Base-by-base conservation (phyloP, 148 eudicot genomes). In the Silene latifolia region DNA sequence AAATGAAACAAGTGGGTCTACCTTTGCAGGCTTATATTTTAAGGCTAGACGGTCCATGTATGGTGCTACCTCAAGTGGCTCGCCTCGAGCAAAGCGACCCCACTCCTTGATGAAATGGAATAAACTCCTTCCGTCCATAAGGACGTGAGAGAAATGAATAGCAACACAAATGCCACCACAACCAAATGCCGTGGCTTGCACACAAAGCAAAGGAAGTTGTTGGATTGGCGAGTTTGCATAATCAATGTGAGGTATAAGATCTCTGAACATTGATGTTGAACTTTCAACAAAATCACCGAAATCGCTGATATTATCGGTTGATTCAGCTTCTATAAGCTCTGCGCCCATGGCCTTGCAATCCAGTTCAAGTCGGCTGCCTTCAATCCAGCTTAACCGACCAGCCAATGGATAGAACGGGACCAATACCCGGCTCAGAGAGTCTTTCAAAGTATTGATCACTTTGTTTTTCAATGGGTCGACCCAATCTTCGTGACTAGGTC, bases 401-500 rank as follows among this genome's bases (percentile, higher is more conserved):
- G 77, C 77, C 68, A 74, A 27, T 5, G 69, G 71, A 6, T 74
- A 64, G 21, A 74, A 74, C 1, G 56, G 62, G 69, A 48, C 77
- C 77, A 74, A 46, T 24, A 46, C 77, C 3, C 18, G 71, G 68
- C 77, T 63, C 44, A 74, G 7, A 6, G 77, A 74, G 70, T 48
- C 77, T 48, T 48, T 47, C 2, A 74, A 44, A 24, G 77, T 74
- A 18, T 63, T 8, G 25, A 74, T 25, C n/a, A 51, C 3, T 0
- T 8, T 64, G 32, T 61, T 13, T 8, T 47, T 4, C 10, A 14
- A 42, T 11, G 56, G 18, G 7, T 17, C 19, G 14, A 57, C 12
- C 60, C 65, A 47, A n/a, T 61, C 27, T 3, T 19, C 2, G 2
- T 35, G 18, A 1, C n/a, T 29, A 1, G 48, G 63, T 20, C 32